phyloP scores from a whole-genome alignment of 2,329 filamentous ascomycete species.

The Ophiosphaerella korrae region DNA sequence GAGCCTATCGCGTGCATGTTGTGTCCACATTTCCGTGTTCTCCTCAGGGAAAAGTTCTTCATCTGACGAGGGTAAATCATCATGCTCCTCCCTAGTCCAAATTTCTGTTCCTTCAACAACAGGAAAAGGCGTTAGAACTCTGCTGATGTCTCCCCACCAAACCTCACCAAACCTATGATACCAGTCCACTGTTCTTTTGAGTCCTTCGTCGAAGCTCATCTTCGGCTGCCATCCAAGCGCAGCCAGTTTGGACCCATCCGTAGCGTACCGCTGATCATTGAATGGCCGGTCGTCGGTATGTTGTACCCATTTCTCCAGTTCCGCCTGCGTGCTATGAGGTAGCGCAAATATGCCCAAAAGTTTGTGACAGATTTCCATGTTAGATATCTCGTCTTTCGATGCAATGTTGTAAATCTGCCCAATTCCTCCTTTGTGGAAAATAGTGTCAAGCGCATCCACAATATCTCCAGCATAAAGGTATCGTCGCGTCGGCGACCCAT shows the following conservation, averaged over 20 bases:
- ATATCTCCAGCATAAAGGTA: conserved; percentile 82
- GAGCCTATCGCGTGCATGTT: conserved; percentile 27
- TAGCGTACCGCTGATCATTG: conserved; percentile 48
- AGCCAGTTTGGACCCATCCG: conserved; percentile 46
- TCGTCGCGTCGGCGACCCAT: conserved; percentile 73
- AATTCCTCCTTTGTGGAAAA: conserved; percentile 75
- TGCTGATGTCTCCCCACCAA: conserved; percentile 50
- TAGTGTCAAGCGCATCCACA: conserved; percentile 81
- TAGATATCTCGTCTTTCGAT: conserved; percentile 77
- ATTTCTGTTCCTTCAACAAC: conserved; percentile 48
- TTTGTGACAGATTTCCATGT: conserved; percentile 69
- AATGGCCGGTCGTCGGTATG: conserved; percentile 78
- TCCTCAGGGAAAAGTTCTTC: conserved; percentile 27
- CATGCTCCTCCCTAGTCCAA: conserved; percentile 48
- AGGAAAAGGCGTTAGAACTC: conserved; percentile 47
- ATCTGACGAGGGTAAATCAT: conserved; percentile 41
- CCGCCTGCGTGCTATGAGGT: conserved; percentile 40
- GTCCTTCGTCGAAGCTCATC: conserved; percentile 43
- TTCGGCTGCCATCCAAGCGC: conserved; percentile 45
- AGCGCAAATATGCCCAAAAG: conserved; percentile 68
- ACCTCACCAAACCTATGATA: conserved; percentile 46
- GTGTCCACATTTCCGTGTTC: conserved; percentile 27
- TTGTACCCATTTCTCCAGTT: conserved; percentile 69
- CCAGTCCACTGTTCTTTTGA: conserved; percentile 47
- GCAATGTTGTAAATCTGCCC: conserved; percentile 84